Evolutionary conservation across 2,329 filamentous ascomycete species (phyloP).

Genomic region (Aspergillus pseudoterreus): DNA sequence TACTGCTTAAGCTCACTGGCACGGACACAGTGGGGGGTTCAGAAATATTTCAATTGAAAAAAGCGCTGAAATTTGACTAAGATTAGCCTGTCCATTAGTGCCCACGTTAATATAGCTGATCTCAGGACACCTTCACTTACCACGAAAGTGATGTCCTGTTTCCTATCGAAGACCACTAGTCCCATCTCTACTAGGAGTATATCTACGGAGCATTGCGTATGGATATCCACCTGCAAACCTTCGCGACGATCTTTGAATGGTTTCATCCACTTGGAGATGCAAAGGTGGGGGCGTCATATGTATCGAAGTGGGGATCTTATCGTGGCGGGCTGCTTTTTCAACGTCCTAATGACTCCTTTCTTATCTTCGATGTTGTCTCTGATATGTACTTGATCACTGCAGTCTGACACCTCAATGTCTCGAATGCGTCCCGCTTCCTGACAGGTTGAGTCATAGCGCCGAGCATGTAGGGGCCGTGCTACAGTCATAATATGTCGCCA

Average conservation of each 20-base stretch:
- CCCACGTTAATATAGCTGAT: no score
- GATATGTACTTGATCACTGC: neutral
- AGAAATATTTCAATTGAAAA: no score
- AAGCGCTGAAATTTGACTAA: no score
- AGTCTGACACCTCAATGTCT: neutral
- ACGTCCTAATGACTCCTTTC: neutral
- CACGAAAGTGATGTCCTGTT: neutral
- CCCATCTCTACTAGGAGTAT: neutral
- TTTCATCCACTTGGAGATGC: neutral
- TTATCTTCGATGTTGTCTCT: neutral
- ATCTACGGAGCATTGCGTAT: neutral
- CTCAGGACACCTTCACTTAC: no score
- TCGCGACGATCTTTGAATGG: neutral
- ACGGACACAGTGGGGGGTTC: no score
- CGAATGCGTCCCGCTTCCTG: neutral
- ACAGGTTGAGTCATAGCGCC: neutral
- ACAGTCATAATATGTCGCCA: neutral
- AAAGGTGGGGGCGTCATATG: neutral
- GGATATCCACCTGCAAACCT: neutral
- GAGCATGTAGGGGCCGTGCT: neutral
- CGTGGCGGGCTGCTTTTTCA: neutral
- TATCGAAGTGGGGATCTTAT: neutral
- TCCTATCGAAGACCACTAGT: neutral
- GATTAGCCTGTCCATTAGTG: no score
- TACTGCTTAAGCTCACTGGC: no score